Base-by-base conservation (phyloP, 352 stramenopile genomes). In the Globisporangium middletonii region DNA sequence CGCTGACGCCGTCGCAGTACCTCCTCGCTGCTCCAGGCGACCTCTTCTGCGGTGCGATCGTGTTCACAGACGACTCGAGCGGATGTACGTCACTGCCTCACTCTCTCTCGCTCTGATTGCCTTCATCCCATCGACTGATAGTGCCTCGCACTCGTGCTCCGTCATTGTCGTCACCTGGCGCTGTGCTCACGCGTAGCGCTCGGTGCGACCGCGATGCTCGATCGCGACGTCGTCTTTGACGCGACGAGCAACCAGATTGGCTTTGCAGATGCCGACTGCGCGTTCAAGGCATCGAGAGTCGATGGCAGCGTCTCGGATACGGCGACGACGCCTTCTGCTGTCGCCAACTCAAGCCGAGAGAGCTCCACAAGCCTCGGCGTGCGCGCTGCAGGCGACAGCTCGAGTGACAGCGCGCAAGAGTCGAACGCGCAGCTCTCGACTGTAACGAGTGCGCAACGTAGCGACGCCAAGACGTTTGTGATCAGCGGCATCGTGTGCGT, bases 221-320 rank as follows among this genome's bases (percentile, higher is more conserved):
- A 74, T 27, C 71, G 69, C 33, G 69, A 85, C 50, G 69, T 85
- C 16, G 69, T 85, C 18, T 81, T 85, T 52, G 75, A 83, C 37
- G 37, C 64, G 13, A 64, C 47, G 9, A 70, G 69, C 47, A 30
- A 77, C 19, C 71, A 69, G 41, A 62, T 85, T 4, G 75, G 72
- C 8, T 85, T 85, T 62, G 74, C 65, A 7, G 51, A 69, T 18
- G 71, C 74, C 0, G 63, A 77, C 27, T 84, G 74, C 47, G 38
- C 50, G 41, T 57, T 42, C 23, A 30, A 12, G 19, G 11, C 55
- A 6, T 30, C 11, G 33, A 51, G 16, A 7, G 27, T 0, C 4
- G 13, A n/a, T 8, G 30, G 7, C 30, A 35, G 3, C 3, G 30
- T 8, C 30, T 4, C 30, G 7, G 30, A 35, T 8, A 8, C 30